Percentiles rank a stretch among this genome's conserved stretches.
Evolutionary conservation across 2,329 filamentous ascomycete genomes (phyloP).

Genomic region (Xylariaceae sp.): DNA sequence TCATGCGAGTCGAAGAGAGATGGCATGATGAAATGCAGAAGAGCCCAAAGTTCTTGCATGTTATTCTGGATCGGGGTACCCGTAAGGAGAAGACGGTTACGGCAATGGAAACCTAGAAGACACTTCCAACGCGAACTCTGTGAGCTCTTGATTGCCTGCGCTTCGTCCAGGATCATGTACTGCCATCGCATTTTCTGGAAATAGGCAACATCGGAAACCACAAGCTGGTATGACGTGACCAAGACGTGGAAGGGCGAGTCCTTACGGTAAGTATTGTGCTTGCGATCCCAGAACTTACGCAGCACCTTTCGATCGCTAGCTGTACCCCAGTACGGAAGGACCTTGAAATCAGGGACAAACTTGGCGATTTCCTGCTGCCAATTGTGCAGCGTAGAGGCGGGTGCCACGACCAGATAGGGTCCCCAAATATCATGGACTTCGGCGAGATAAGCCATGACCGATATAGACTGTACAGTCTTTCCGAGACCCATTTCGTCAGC

Average conservation of each 20-base stretch:
- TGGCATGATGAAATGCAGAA: conserved; percentile 99
- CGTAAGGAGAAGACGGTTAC: conserved; percentile 87
- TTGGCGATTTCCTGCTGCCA: conserved; percentile 98
- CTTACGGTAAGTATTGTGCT: conserved; percentile 90
- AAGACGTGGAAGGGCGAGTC: conserved; percentile 94
- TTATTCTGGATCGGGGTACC: conserved; percentile 99
- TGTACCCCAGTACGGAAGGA: conserved; percentile 95
- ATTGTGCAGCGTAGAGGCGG: conserved; percentile 94
- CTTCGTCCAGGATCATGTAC: conserved; percentile 99
- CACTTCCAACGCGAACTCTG: conserved; percentile 96
- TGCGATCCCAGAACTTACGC: conserved; percentile 98
- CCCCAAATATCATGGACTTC: conserved; percentile 98
- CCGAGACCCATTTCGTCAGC: conserved; percentile 99
- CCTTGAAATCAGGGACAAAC: conserved; percentile 92
- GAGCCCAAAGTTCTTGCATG: conserved; percentile 98
- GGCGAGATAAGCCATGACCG: conserved; percentile 96
- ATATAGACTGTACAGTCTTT: conserved; percentile 98
- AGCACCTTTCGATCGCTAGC: conserved; percentile 91
- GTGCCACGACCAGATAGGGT: conserved; percentile 92
- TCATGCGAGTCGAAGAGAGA: conserved; percentile 92
- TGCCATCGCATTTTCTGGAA: conserved; percentile 99
- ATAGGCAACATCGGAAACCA: conserved; percentile 92
- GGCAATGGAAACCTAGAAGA: conserved; percentile 86
- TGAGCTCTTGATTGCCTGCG: conserved; percentile 97
- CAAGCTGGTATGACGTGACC: conserved; percentile 93